Percentiles rank a stretch among this genome's conserved stretches.
phyloP scores from a whole-genome alignment of 345 rosid species.

The Pelargonium nanum region DNA sequence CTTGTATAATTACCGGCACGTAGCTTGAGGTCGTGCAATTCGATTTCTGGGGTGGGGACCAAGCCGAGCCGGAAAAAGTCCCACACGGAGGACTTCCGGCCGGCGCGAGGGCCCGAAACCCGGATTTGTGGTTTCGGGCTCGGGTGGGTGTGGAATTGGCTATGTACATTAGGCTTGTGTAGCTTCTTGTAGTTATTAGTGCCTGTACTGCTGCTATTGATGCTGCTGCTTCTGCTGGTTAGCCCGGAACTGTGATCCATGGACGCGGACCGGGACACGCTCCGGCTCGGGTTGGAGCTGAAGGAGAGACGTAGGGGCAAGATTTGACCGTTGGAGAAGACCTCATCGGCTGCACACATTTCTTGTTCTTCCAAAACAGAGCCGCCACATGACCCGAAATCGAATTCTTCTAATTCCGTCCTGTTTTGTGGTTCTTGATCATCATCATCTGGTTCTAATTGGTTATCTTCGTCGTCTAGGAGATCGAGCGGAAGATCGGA shows the following conservation, averaged over 20 bases:
- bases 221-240: constrained; percentile 17
- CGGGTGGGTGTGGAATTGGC: constrained; percentile 43
- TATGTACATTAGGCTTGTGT: constrained; percentile 14
- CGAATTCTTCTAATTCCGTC: constrained; percentile 10
- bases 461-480: not conserved
- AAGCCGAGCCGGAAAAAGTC: constrained; percentile 54
- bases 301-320: constrained; percentile 14
- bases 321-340: constrained; percentile 17
- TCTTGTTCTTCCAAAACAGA: not conserved
- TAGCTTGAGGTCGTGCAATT: constrained; percentile 34
- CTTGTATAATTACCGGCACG: constrained; percentile 10
- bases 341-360: constrained; percentile 19
- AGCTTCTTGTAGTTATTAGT: constrained; percentile 19
- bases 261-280: constrained; percentile 11
- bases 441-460: not conserved
- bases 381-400: constrained; percentile 13
- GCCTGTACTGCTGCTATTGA: constrained; percentile 7
- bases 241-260: constrained; percentile 14
- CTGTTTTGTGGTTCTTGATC: not conserved
- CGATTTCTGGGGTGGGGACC: constrained; percentile 75
- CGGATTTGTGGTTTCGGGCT: constrained; percentile 75
- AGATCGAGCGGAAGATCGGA: constrained; percentile 10
- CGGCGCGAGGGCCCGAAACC: constrained; percentile 19
- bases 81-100: constrained; percentile 56
- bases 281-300: constrained; percentile 2